A percentile compares a stretch with the other conserved stretches of the same genome.
Evolutionary conservation across 148 eudicot genomes (phyloP).

Genomic region (Camellia granthamiana): DNA sequence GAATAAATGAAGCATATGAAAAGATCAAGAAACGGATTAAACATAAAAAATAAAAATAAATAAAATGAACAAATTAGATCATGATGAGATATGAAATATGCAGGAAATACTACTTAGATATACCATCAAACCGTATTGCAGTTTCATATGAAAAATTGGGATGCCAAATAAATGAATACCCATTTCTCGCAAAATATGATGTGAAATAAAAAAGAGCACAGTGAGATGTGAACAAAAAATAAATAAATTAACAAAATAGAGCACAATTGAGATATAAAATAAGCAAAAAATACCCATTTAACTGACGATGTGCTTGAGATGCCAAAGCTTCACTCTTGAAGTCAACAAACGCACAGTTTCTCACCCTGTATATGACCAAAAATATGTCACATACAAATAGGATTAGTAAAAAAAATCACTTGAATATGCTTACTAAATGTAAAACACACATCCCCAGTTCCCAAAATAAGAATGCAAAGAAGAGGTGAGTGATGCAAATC

Average conservation of each 20-base stretch:
- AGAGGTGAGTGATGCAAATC: not conserved
- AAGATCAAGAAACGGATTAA: not conserved
- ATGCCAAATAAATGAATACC: slow-evolving; percentile 19
- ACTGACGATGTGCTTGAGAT: slow-evolving; percentile 74
- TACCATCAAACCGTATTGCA: not conserved
- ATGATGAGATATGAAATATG: not conserved
- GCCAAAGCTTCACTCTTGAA: slow-evolving; percentile 71
- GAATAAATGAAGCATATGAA: not conserved
- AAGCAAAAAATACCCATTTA: slow-evolving; percentile 41
- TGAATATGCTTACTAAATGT: not conserved
- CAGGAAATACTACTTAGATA: not conserved
- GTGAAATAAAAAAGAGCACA: slow-evolving; percentile 22
- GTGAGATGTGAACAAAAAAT: not conserved
- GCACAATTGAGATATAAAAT: not conserved
- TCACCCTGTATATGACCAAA: slow-evolving; percentile 39
- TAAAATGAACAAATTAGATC: not conserved
- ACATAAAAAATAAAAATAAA: not conserved
- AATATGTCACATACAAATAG: not conserved
- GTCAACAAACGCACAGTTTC: slow-evolving; percentile 87
- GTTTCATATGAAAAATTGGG: slow-evolving; percentile 1
- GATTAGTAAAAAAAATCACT: not conserved
- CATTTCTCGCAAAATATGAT: slow-evolving; percentile 44
- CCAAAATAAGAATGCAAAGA: not conserved
- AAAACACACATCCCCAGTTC: not conserved
- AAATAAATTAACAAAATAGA: not conserved